Conservation (phyloP, 805 yeast species). For the Wickerhamiella domercqiae region DNA sequence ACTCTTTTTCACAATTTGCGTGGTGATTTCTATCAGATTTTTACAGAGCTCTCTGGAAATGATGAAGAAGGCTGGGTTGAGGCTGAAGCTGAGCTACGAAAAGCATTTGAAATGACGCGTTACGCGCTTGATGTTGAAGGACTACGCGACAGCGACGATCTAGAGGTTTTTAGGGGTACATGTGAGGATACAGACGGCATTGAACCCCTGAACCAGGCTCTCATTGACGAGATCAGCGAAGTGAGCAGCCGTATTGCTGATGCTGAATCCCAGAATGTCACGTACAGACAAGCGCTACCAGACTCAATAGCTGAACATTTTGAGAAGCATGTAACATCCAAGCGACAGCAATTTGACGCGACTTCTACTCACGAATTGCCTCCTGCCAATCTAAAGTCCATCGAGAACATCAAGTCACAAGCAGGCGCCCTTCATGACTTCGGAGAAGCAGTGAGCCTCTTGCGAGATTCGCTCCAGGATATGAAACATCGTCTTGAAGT, state of each 20-base stretch:
- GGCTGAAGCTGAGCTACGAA: slow-evolving; percentile 25
- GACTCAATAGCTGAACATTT: slow-evolving; percentile 4
- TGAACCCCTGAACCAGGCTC: slow-evolving; percentile 12
- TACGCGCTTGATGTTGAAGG: slow-evolving; percentile 48
- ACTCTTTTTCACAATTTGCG: slow-evolving; percentile 8
- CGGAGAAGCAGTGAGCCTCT: no score
- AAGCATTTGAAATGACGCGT: slow-evolving; percentile 42
- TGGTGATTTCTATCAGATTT: slow-evolving; percentile 3
- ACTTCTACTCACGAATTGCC: no score
- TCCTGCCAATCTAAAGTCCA: no score
- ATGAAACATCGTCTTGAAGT: no score
- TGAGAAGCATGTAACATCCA: slow-evolving; percentile 1
- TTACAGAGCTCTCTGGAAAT: slow-evolving; percentile 34
- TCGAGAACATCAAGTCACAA: no score
- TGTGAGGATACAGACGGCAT: slow-evolving; percentile 16
- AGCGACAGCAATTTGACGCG: slow-evolving; percentile 5
- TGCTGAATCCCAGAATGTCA: slow-evolving; percentile 3
- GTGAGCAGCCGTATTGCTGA: slow-evolving; percentile 6
- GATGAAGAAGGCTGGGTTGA: slow-evolving; percentile 30
- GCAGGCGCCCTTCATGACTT: no score
- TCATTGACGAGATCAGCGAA: slow-evolving; percentile 5
- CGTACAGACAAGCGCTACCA: slow-evolving; percentile 8
- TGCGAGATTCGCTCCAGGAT: no score
- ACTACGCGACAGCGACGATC: slow-evolving; percentile 7
- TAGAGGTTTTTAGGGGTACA: slow-evolving; percentile 11